phyloP scores from a whole-genome alignment of 2,329 filamentous ascomycete species.

The Leptodontidium sp. region DNA sequence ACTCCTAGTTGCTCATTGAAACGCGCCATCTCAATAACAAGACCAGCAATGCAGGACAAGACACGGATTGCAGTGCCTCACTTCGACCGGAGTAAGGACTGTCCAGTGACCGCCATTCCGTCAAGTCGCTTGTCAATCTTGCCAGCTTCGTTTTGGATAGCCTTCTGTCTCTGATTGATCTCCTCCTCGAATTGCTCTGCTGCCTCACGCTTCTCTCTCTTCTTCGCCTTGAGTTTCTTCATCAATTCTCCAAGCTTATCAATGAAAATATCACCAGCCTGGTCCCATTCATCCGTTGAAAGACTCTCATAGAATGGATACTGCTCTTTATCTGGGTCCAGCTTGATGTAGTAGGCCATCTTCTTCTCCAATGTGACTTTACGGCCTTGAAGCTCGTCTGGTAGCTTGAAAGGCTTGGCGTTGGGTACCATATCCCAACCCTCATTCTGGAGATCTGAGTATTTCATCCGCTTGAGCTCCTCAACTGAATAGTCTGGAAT shows the following conservation, averaged over 20 bases:
- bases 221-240: constrained; percentile 37
- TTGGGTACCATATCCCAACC: constrained; percentile 34
- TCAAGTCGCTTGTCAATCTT: constrained; percentile 38
- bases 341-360: constrained; percentile 31
- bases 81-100: constrained; percentile 23
- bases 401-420: constrained; percentile 18
- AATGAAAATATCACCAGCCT: constrained; percentile 46
- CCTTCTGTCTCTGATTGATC: constrained; percentile 41
- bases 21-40: background rate
- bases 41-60: background rate
- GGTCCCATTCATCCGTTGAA: constrained; percentile 44
- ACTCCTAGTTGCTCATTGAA: background rate
- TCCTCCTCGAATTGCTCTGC: constrained; percentile 40
- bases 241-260: constrained; percentile 39
- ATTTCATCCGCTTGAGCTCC: constrained; percentile 38
- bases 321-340: constrained; percentile 15
- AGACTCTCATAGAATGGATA: constrained; percentile 38
- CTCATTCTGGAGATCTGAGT: constrained; percentile 35
- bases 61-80: background rate
- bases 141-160: constrained; percentile 38
- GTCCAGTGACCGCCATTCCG: constrained; percentile 42
- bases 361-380: constrained; percentile 32
- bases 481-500: constrained; percentile 34
- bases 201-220: constrained; percentile 40
- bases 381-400: constrained; percentile 25